phyloP scores from a whole-genome alignment of 2,329 filamentous ascomycete genomes.

The Myriosclerotinia scirpicola region DNA sequence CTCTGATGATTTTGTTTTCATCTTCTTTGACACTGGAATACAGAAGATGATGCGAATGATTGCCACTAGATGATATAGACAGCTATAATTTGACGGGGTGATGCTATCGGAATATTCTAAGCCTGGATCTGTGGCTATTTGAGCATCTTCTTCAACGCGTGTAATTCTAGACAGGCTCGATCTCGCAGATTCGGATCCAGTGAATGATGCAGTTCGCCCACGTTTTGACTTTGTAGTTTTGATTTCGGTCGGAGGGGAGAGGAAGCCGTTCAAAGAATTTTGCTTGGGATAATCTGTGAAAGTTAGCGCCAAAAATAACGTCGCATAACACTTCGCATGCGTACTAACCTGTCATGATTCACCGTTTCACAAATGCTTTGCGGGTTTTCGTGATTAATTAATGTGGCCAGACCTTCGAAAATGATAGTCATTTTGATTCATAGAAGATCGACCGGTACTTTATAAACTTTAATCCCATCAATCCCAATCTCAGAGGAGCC shows the following conservation, averaged over 20 bases:
- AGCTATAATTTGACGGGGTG: neutral
- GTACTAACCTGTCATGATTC: conserved; percentile 7
- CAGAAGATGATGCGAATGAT: neutral
- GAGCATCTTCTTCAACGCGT: conserved; percentile 24
- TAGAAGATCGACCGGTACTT: neutral
- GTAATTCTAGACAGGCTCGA: conserved; percentile 25
- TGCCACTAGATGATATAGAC: neutral
- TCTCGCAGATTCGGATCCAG: conserved; percentile 8
- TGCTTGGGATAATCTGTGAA: neutral
- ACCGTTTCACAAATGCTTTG: neutral
- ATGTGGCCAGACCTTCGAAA: neutral
- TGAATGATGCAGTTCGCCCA: conserved; percentile 18
- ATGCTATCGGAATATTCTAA: conserved; percentile 6
- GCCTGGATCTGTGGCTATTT: conserved; percentile 6
- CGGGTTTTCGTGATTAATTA: neutral
- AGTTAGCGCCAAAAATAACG: neutral
- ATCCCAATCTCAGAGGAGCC: neutral
- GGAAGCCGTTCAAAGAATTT: neutral
- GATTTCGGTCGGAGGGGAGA: neutral
- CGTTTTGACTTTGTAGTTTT: neutral
- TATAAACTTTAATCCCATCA: conserved; percentile 1
- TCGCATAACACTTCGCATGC: neutral
- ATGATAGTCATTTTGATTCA: neutral
- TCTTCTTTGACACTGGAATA: neutral
- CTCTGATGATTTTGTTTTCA: neutral